Percentiles rank a stretch among this genome's conserved stretches.
Conservation (phyloP, 2,329 filamentous ascomycete genomes). For the Trichoderma brevicompactum region DNA sequence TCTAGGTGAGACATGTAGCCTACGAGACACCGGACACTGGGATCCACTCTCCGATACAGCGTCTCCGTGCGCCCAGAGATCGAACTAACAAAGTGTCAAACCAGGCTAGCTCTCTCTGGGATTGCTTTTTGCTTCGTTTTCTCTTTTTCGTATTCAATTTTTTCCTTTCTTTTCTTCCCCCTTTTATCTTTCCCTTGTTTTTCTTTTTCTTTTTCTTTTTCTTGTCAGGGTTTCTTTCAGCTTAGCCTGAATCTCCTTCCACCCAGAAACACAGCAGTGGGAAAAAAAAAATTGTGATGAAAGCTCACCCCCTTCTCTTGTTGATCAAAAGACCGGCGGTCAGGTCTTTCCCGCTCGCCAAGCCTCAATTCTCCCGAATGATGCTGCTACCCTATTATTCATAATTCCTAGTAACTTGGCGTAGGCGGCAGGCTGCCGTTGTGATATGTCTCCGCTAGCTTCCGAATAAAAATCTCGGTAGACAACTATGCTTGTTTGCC, state of each 20-base stretch:
- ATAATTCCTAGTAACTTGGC: neutral
- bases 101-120: too few species aligned
- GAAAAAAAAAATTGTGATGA: neutral
- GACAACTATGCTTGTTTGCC: neutral
- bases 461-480: neutral
- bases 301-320: conserved; percentile 3
- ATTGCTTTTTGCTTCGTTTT: neutral
- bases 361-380: neutral
- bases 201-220: conserved; percentile 8
- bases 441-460: neutral
- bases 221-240: neutral
- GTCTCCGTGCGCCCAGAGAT: too few species aligned
- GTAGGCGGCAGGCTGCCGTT: neutral
- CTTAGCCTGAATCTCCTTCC: neutral
- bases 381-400: neutral
- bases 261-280: too few species aligned
- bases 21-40: too few species aligned
- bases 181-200: neutral
- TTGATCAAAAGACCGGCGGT: neutral
- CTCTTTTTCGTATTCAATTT: neutral
- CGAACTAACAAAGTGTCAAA: too few species aligned
- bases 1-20: neutral
- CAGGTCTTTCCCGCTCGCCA: neutral
- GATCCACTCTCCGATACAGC: too few species aligned
- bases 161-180: too few species aligned